phyloP scores from a whole-genome alignment of 2,329 filamentous ascomycete genomes.

The Verticillium dahliae region DNA sequence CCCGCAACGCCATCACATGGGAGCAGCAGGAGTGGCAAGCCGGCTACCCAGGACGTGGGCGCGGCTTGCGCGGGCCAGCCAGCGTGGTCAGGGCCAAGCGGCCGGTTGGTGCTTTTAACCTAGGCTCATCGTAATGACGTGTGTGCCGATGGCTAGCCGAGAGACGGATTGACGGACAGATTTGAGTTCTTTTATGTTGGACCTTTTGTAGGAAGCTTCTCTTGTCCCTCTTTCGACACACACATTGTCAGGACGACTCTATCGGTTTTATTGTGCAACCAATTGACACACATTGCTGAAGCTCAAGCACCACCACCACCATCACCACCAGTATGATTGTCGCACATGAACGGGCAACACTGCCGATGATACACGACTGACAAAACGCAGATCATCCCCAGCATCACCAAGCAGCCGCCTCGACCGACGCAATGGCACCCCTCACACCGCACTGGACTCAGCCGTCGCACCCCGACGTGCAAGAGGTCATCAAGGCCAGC shows the following conservation, averaged over 20 bases:
- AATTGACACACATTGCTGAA: neutral
- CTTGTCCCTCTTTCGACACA: neutral
- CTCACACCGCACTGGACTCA: constrained; percentile 52
- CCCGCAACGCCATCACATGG: constrained; percentile 2
- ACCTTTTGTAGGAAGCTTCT: neutral
- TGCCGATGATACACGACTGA: neutral
- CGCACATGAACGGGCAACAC: neutral
- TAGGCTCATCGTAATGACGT: neutral
- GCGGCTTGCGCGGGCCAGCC: neutral
- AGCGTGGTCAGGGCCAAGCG: neutral
- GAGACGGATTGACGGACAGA: neutral
- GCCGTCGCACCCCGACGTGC: constrained; percentile 53
- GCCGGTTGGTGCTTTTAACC: neutral
- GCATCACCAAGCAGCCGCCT: neutral
- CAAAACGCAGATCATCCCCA: neutral
- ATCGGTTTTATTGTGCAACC: neutral
- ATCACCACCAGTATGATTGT: neutral
- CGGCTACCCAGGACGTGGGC: neutral
- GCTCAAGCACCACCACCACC: neutral
- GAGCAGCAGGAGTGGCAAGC: neutral
- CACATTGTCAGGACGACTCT: neutral
- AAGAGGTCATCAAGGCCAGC: constrained; percentile 46
- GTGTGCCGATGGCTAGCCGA: neutral
- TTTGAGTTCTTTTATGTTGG: neutral
- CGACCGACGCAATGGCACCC: constrained; percentile 40